phyloP scores from a whole-genome alignment of 1,284 basidiomycete genomes.

The Ceratobasidium sp. region DNA sequence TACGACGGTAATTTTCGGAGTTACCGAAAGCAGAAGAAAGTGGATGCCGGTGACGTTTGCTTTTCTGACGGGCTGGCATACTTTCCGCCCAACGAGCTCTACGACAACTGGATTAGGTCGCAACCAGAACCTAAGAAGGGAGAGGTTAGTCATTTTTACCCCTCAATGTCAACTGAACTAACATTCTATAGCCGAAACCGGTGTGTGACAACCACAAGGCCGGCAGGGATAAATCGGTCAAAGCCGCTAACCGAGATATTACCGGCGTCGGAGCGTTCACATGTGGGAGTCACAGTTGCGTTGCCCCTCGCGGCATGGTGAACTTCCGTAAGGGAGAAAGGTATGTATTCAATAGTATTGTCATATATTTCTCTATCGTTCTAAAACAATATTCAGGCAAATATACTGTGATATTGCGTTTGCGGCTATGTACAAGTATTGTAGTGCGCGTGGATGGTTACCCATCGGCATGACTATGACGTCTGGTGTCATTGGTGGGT shows the following conservation, averaged over 20 bases:
- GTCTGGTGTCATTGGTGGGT: not conserved
- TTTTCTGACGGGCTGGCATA: not conserved
- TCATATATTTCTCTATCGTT: not conserved
- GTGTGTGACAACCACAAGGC: not conserved
- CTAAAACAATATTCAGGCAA: not conserved
- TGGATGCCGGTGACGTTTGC: not conserved
- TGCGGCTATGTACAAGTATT: not conserved
- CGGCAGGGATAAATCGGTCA: not conserved
- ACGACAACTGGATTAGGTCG: not conserved
- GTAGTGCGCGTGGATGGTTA: not conserved
- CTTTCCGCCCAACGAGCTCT: not conserved
- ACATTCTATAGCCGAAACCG: not conserved
- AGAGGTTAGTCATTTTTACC: not conserved
- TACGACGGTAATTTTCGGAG: conserved; percentile 23
- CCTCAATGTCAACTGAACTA: not conserved
- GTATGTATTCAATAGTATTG: not conserved
- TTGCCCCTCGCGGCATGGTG: not conserved
- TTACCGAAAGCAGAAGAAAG: not conserved
- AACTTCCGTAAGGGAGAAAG: not conserved
- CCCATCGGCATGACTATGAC: not conserved
- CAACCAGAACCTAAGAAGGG: not conserved
- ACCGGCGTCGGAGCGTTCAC: not conserved
- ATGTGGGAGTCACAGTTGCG: not conserved
- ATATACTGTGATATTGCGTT: not conserved
- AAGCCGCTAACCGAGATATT: not conserved